Evolutionary conservation across 2,329 filamentous ascomycete species (phyloP), one percentile per base, ranked within the genome.

Genomic region (Hawksworthiomyces lignivorus): DNA sequence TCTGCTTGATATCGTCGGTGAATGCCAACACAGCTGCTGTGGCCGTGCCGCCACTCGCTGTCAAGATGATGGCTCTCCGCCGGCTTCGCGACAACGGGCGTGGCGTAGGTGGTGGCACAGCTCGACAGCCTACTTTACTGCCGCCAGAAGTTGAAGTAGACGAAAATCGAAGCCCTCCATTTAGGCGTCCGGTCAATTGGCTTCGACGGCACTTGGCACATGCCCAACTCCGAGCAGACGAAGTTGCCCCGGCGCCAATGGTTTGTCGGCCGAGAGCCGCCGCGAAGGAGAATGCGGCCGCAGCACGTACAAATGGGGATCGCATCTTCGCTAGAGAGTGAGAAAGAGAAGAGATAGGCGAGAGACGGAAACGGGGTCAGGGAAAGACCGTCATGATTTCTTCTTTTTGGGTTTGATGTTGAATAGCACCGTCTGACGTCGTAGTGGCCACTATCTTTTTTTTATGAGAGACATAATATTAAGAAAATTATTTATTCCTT

Each of bases 1-100:
- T 73, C 65, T 86, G 80, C 60, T 82, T 84, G 50, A 87, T 79
- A 51, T 94, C 80, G 58, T 82, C 77, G 21, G 69, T 69, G 47
- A 80, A 79, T 18, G 73, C 71, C 21, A 77, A 54, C 2, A 56
- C 61, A 7, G 67, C 65, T n/a, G 65, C 66, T 10, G 67, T 65
- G 1, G 50, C 43, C 9, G 68, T 62, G 3, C 65, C 72, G n/a
- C 73, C 70, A 2, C 67, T 63, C 6, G 74, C 70, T 12, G 73
- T 70, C 29, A 73, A 63, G 21, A 77, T 55, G 14, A 75, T 53
- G 8, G 51, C 54, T 14, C 54, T n/a, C n/a, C n/a, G 44, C 31
- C 52, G 55, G 6, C 51, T 18, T 20, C 43, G 28, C 47, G 46
- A 44, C 11, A 39, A 34, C 22, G 12, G 30, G 5, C 26, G 35